Evolutionary conservation across 2,329 filamentous ascomycete species (phyloP), one percentile per base, ranked within the genome.

Genomic region (Paecilomyces sp.): DNA sequence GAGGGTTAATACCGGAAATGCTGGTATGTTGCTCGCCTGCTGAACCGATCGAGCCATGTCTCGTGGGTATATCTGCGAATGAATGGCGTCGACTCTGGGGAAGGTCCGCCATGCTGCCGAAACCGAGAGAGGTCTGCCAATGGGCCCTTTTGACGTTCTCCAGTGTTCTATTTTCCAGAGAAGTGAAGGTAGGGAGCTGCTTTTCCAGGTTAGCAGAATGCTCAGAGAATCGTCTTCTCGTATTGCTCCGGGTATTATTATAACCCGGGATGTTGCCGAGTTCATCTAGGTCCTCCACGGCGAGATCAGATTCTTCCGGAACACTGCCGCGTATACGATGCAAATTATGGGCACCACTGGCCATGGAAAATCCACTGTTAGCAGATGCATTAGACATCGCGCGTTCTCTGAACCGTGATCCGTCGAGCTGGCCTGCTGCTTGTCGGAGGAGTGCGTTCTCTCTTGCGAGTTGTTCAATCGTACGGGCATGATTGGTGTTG

Each of bases 1-100:
- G 65, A 54, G 67, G 36, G 58, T 56, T 60, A 13, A 62, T 47
- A 8, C 63, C 58, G 22, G 64, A 58, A 51, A 62, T 53, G 18
- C 64, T 62, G 36, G 57, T 60, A 55, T 74, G 67, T 28, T 68
- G 57, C 52, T 77, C 72, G 66, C 72, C 65, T 61, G 72, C 68
- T 56, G 76, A 71, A 57, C 75, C 69, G 55, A 80, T 70, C 11
- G 79, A 80, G 30, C 69, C 68, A 57, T 81, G 76, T 51, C 79
- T 74, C 36, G 79, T 76, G 11, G 79, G 78, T 52, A 81, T 76
- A 62, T 81, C 79, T 30, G 79, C 79, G 60, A 81, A 81, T 15
- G 79, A 81, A 65, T 81, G 79, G 22, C 79, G 77, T 41, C 79
- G 77, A 63, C 79, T 81, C 63, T 81, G 79, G 31, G 79, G 74